phyloP scores from a whole-genome alignment of 257 asterid species.

The Solanum piurae region DNA sequence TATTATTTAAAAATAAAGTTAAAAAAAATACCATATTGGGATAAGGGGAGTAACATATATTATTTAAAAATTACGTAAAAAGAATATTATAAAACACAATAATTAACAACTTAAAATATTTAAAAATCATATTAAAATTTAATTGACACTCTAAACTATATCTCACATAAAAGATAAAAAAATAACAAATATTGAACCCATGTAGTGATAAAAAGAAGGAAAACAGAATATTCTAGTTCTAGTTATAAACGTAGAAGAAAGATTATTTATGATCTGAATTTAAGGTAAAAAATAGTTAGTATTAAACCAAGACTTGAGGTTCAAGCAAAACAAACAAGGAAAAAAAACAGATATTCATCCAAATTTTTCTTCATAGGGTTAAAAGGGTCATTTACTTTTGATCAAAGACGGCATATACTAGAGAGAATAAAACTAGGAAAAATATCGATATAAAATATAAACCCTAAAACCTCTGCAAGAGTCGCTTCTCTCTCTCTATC shows the following conservation, averaged over 20 bases:
- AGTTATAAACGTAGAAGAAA: not conserved
- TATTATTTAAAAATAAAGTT: too few relatives aligned
- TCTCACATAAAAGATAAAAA: not conserved
- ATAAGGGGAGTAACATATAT: too few relatives aligned
- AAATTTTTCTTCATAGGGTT: not conserved
- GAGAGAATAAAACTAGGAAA: not conserved
- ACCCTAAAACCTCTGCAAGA: conserved; percentile 1
- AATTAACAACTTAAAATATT: too few relatives aligned
- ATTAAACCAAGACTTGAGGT: not conserved
- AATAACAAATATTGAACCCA: not conserved
- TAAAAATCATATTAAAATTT: too few relatives aligned
- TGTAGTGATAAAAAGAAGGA: not conserved
- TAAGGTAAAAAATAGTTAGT: not conserved
- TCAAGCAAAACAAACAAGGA: not conserved
- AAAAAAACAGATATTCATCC: not conserved
- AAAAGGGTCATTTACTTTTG: not conserved
- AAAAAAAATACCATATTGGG: too few relatives aligned
- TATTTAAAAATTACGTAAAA: too few relatives aligned
- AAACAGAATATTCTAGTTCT: not conserved
- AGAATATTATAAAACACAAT: too few relatives aligned
- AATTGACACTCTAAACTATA: not conserved
- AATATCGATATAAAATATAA: not conserved
- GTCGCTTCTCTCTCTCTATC: not conserved
- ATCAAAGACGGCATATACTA: not conserved
- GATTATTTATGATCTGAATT: not conserved